Evolutionary conservation across 257 asterid species (phyloP).

Genomic region (Solanum etuberosum): DNA sequence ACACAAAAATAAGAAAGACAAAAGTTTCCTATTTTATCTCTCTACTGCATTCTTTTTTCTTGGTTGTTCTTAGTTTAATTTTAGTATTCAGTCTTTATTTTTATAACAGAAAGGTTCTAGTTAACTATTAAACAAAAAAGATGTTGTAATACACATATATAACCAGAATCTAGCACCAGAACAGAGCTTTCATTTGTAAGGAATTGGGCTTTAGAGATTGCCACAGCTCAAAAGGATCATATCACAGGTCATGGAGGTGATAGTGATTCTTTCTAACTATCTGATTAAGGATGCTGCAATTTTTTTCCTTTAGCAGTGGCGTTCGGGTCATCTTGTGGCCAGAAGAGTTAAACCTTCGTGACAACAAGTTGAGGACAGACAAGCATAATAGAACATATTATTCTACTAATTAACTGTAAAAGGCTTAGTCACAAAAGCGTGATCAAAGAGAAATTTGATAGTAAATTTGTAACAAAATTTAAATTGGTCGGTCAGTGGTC

Average conservation of each 20-base stretch:
- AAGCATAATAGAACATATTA: background rate
- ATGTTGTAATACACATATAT: background rate
- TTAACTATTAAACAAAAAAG: background rate
- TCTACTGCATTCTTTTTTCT: too few species aligned
- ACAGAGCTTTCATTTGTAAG: background rate
- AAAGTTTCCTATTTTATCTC: too few species aligned
- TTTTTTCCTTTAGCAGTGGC: background rate
- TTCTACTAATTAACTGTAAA: background rate
- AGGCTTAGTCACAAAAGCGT: background rate
- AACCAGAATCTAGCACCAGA: background rate
- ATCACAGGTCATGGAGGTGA: background rate
- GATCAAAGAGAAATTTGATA: background rate
- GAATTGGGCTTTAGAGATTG: background rate
- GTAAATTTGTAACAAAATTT: background rate
- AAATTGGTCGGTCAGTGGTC: background rate
- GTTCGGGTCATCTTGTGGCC: background rate
- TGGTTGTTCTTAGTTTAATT: too few species aligned
- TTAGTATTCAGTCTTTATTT: too few species aligned
- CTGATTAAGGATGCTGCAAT: background rate
- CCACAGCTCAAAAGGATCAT: background rate
- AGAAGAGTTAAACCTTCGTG: background rate
- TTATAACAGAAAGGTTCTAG: background rate
- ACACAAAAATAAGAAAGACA: too few species aligned
- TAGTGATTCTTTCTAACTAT: background rate
- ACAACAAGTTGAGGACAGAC: background rate